Evolutionary conservation across 1,284 basidiomycete genomes (phyloP), one percentile per base, ranked within the genome.

Genomic region (Cronartium quercuum): DNA sequence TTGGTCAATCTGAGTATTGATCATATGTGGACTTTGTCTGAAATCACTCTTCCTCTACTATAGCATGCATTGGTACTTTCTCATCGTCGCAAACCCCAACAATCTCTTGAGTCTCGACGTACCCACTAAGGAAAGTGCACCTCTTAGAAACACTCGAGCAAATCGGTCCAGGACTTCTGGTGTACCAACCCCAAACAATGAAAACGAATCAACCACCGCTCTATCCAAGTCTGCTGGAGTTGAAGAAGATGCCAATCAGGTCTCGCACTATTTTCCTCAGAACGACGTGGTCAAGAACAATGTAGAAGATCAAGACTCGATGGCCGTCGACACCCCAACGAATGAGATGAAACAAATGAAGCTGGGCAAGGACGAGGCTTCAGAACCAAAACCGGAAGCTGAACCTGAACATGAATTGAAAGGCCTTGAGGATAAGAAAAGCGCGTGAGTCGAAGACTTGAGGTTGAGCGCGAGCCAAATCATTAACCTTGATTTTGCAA

Each of bases 61-160:
- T 77, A 95, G 92, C 79, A 83, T 92, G 61, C 96, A 99, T 83
- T 98, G 96, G 96, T 98, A 96, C 82, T 86, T 98, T 29, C 94
- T 92, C 6, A 88, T 98, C 77, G 94, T 99, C 78, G 90, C 88
- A 82, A 89, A 91, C 76, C 95, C 96, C 0, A 87, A 86, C 66
- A 80, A 81, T 2, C 78, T 84, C 7, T 78, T 85, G 24, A 66
- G 76, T 18, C 75, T 75, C 35, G 76, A 76, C 37, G 84, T 85
- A 6, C 40, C 21, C 24, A 5, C 37, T n/a, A 34, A 35, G 29
- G 13, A 62, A n/a, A 40, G 15, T 41, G 21, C 37, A 58, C 10
- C 34, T 21, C 5, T 40, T 67, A 38, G 66, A 62, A 38, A 47
- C 76, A 62, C 61, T 37, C 51, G 37, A 24, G 29, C 29, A 29